Evolutionary conservation across 2,329 filamentous ascomycete genomes (phyloP), one percentile per base, ranked within the genome.

Genomic region (Cyphellophora europaea): DNA sequence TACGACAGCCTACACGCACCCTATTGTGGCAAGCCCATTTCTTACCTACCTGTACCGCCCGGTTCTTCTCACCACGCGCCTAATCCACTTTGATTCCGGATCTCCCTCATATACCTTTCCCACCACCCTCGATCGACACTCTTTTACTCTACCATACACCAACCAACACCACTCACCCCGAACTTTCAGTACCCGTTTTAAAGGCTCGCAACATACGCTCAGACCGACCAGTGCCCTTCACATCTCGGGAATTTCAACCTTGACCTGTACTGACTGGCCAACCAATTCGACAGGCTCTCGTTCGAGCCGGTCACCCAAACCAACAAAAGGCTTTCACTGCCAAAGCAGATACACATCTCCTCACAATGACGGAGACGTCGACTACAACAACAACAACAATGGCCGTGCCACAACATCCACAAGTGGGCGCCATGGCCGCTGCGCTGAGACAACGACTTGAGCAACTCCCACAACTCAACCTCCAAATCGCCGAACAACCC

Each of bases 401-500:
- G n/a, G n/a, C n/a, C 21, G 37, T 45, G 37, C 38, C 40, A 25
- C 42, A 41, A 33, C 42, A 47, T 29, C 28, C 40, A 15, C 44
- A 45, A 27, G 42, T 47, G 40, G 42, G 42, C 36, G 42, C 44
- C 32, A 40, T 47, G 42, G 44, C 44, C 11, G 44, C 44, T n/a
- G 44, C 44, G 12, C 44, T 47, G 18, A 41, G 42, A 25, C 40
- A 40, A 38, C 43, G 40, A 33, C 27, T 47, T 17, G 44, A 45
- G 19, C 36, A 45, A 27, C 38, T 47, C 10, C 44, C 44, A 17
- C 42, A 45, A 29, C 33, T 47, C 11, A 45, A 43, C 23, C 37
- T 47, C 19, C 40, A 42, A 30, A 27, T 47, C n/a, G 41, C 40
- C 18, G 37, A 43, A 18, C 38, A 39, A n/a, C 27, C 28, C 23